phyloP scores from a whole-genome alignment of 1,284 basidiomycete species.

The Malassezia slooffiae region DNA sequence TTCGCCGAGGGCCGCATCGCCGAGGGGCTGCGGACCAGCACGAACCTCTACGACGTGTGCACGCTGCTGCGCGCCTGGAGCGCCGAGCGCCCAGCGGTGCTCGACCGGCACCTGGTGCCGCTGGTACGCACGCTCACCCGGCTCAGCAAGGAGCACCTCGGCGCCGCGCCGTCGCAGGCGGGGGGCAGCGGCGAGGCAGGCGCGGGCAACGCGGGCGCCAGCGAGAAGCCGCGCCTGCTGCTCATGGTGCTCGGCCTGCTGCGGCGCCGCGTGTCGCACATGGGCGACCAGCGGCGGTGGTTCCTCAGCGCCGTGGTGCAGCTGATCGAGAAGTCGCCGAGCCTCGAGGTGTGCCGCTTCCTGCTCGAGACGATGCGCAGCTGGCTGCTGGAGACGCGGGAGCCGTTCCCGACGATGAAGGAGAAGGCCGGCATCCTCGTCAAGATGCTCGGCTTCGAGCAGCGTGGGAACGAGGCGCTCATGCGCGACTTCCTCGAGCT shows the following conservation, averaged over 20 bases:
- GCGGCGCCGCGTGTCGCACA: slow-evolving; percentile 51
- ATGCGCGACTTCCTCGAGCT: slow-evolving; percentile 78
- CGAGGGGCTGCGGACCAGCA: slow-evolving; percentile 67
- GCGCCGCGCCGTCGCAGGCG: slow-evolving; percentile 44
- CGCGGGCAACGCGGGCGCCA: slow-evolving; percentile 13
- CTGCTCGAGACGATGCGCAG: slow-evolving; percentile 75
- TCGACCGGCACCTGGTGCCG: slow-evolving; percentile 66
- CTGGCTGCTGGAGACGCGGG: slow-evolving; percentile 63
- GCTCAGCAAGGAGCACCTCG: slow-evolving; percentile 77
- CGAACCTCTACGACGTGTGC: slow-evolving; percentile 66
- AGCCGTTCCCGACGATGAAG: slow-evolving; percentile 66
- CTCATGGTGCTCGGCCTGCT: slow-evolving; percentile 52
- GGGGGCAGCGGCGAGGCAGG: too few relatives aligned
- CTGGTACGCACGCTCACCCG: slow-evolving; percentile 77
- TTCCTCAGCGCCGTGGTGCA: slow-evolving; percentile 64
- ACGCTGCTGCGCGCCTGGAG: slow-evolving; percentile 80
- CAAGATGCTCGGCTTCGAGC: slow-evolving; percentile 81
- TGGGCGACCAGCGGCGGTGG: slow-evolving; percentile 55
- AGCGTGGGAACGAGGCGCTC: slow-evolving; percentile 58
- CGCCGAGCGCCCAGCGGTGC: slow-evolving; percentile 46
- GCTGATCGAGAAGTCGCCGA: slow-evolving; percentile 86
- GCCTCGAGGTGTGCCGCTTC: slow-evolving; percentile 65
- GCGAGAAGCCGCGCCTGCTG: slow-evolving; percentile 48
- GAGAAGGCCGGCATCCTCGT: slow-evolving; percentile 83
- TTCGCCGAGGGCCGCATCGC: slow-evolving; percentile 64